phyloP scores from a whole-genome alignment of 768 basidiomycete genomes.

The Serendipita sp. region DNA sequence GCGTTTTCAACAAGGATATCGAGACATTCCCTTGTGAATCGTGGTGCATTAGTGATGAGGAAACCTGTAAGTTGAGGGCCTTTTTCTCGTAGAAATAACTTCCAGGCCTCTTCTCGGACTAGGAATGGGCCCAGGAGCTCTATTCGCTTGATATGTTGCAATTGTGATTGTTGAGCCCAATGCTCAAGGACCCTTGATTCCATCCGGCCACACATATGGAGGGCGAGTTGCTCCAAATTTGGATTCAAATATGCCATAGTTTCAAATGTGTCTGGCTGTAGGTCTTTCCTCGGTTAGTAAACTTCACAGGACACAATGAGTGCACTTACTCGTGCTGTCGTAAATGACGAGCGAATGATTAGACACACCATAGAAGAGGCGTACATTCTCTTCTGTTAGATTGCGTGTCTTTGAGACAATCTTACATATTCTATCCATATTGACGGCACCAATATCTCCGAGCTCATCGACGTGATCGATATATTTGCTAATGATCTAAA shows the following conservation, averaged over 20 bases:
- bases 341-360: slow-evolving; percentile 58
- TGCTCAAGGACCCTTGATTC: slow-evolving; percentile 39
- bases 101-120: slow-evolving; percentile 59
- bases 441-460: slow-evolving; percentile 74
- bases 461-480: slow-evolving; percentile 81
- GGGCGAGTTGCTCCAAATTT: slow-evolving; percentile 56
- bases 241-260: slow-evolving; percentile 71
- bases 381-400: slow-evolving; percentile 65
- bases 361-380: slow-evolving; percentile 63
- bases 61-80: slow-evolving; percentile 47
- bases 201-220: slow-evolving; percentile 78
- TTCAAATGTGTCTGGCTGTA: slow-evolving; percentile 47
- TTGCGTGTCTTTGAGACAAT: slow-evolving; percentile 66
- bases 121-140: slow-evolving; percentile 82
- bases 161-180: slow-evolving; percentile 34
- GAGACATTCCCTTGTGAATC: slow-evolving; percentile 61
- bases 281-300: slow-evolving; percentile 29
- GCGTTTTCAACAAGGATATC: slow-evolving; percentile 34
- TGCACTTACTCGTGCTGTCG: slow-evolving; percentile 69
- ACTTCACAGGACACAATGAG: neutral
- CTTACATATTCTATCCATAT: slow-evolving; percentile 70
- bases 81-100: slow-evolving; percentile 48
- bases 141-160: slow-evolving; percentile 51
- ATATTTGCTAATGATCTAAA: slow-evolving; percentile 65
- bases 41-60: slow-evolving; percentile 68